Conservation (phyloP, 371 early-diverging fungal genomes). For the Mucor circinelloides region DNA sequence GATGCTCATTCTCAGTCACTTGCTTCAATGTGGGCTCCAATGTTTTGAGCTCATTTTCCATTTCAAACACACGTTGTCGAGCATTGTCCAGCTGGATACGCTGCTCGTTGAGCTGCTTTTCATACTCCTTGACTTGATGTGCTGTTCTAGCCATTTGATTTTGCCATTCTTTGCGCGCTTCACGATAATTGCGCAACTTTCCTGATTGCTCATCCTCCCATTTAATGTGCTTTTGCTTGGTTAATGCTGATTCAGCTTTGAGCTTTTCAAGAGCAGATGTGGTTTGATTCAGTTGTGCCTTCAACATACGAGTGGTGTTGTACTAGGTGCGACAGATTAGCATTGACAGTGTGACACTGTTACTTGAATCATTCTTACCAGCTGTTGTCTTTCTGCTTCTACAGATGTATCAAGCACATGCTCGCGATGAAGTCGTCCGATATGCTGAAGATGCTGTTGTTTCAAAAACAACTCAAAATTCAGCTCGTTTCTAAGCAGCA, state of each 20-base stretch:
- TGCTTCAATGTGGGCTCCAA: constrained; percentile 52
- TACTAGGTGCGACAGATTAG: constrained; percentile 31
- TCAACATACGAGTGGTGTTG: constrained; percentile 59
- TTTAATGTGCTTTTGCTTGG: constrained; percentile 62
- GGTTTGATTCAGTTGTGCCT: constrained; percentile 57
- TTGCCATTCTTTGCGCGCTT: constrained; percentile 61
- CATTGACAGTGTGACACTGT: neutral
- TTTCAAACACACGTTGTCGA: constrained; percentile 46
- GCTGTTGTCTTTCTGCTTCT: constrained; percentile 64
- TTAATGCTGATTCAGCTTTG: constrained; percentile 54
- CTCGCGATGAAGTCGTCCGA: constrained; percentile 64
- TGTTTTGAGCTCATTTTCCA: constrained; percentile 56
- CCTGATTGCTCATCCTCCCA: constrained; percentile 67
- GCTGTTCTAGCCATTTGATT: constrained; percentile 48
- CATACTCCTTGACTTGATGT: constrained; percentile 52
- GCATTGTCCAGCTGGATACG: constrained; percentile 32
- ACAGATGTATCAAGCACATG: constrained; percentile 66
- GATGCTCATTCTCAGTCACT: constrained; percentile 57
- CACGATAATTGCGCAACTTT: constrained; percentile 59
- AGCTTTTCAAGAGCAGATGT: constrained; percentile 54
- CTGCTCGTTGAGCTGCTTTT: constrained; percentile 29
- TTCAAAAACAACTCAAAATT: constrained; percentile 70
- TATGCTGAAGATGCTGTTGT: constrained; percentile 71
- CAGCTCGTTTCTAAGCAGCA: constrained; percentile 62
- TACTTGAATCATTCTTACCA: constrained; percentile 26